Evolutionary conservation across 306 rosid genomes (phyloP).

Genomic region (Prunus campanulata): DNA sequence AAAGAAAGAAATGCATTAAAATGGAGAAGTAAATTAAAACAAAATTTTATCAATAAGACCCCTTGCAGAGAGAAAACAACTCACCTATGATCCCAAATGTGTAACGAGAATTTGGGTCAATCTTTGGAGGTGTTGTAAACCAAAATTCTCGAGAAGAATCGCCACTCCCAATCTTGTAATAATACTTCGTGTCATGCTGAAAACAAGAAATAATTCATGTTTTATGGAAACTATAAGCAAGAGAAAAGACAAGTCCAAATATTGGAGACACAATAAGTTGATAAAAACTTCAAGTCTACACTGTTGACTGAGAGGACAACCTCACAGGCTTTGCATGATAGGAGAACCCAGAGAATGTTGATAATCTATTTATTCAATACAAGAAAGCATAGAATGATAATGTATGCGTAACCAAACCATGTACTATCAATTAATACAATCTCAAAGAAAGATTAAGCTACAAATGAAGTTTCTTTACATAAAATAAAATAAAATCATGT

Average conservation of each 20-base stretch:
- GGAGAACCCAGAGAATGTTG: not conserved
- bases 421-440: too few species aligned
- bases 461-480: too few species aligned
- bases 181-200: constrained; percentile 79
- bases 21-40: constrained; percentile 18
- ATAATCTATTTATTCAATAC: too few species aligned
- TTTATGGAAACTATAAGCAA: not conserved
- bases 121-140: constrained; percentile 75
- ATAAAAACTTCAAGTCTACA: not conserved
- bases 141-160: constrained; percentile 87
- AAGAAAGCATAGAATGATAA: too few species aligned
- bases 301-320: not conserved
- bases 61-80: constrained; percentile 25
- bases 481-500: not conserved
- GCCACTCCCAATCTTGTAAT: constrained; percentile 79
- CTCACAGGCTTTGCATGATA: not conserved
- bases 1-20: constrained; percentile 7
- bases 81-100: constrained; percentile 91
- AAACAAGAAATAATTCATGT: constrained; percentile 15
- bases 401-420: too few species aligned
- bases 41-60: constrained; percentile 1
- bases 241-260: not conserved
- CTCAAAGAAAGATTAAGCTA: too few species aligned
- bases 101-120: constrained; percentile 68
- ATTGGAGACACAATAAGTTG: not conserved